Evolutionary conservation across 2,329 filamentous ascomycete genomes (phyloP).

Genomic region (Fusarium pilosicola): DNA sequence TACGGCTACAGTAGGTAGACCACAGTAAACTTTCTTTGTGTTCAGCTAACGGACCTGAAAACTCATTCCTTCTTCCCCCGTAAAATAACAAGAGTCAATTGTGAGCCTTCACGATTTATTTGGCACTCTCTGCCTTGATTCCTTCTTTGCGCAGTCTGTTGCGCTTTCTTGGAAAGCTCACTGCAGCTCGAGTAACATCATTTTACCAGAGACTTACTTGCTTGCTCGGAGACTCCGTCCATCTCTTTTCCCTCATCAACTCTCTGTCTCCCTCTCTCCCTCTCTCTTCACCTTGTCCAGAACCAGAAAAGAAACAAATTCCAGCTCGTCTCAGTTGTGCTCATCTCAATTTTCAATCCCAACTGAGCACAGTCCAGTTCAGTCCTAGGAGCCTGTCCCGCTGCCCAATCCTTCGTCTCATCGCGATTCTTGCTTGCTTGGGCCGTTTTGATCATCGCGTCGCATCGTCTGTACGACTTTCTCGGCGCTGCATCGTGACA

Average conservation of each 20-base stretch:
- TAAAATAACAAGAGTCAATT: constrained; percentile 4
- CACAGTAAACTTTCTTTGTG: constrained; percentile 4
- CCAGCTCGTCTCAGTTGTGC: constrained; percentile 11
- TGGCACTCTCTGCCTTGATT: background rate
- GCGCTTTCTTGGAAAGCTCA: constrained; percentile 26
- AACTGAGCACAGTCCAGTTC: constrained; percentile 8
- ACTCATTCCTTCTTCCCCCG: constrained; percentile 1
- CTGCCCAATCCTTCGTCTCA: constrained; percentile 11
- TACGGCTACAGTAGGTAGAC: constrained; percentile 1
- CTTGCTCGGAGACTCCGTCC: constrained; percentile 16
- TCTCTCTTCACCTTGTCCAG: background rate
- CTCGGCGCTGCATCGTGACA: constrained; percentile 34
- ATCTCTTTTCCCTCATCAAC: constrained; percentile 14
- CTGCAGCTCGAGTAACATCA: constrained; percentile 22
- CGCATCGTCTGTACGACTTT: constrained; percentile 25
- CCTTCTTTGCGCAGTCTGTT: constrained; percentile 3
- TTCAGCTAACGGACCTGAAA: background rate
- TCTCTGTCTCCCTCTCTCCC: background rate
- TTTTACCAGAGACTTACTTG: background rate
- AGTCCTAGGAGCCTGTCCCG: background rate
- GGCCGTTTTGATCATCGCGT: constrained; percentile 27
- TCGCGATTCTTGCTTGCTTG: constrained; percentile 18
- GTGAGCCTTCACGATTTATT: background rate
- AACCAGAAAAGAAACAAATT: constrained; percentile 12
- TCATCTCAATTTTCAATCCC: constrained; percentile 21